Base-by-base conservation (phyloP, 2,329 filamentous ascomycete species). In the Lachnellula hyalina region DNA sequence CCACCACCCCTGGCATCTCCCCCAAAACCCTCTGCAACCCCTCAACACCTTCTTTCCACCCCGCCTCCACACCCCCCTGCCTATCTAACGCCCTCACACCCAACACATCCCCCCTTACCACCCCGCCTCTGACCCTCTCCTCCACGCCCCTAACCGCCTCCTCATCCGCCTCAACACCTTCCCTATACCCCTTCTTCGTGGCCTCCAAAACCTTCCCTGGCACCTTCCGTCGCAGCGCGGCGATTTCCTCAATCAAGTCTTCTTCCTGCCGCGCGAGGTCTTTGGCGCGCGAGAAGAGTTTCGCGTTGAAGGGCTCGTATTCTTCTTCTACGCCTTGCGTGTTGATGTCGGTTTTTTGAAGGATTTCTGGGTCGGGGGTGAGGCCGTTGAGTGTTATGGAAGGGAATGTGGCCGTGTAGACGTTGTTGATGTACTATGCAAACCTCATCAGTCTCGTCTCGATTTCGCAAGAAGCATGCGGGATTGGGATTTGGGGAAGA, bases 361-460 rank as follows among this genome's bases (percentile, higher is more conserved):
- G 68, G 65, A 76, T 73, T 47, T 68, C 60, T 5, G 68, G 65
- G 14, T 71, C 58, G 44, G 76, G 63, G 53, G 75, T 67, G 69
- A 60, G 72, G 53, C 84, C 84, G 72, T 86, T 86, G 66, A 86
- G 84, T 57, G 75, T 75, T 53, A 86, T 76, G 72, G 84, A 85
- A 9, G 79, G 77, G 2, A 77, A 71, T 28, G 82, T 81, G 58
- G 82, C 75, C 52, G 73, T 73, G 70, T 85, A 86, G 12, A 83
- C 84, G 48, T 76, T 75, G 58, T 73, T 71, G 65, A 87, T 84
- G 73, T 85, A 86, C 82, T 85, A 8, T n/a, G 9, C 8, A 17
- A 17, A 25, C 7, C 4, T 6, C 23, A 25, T 25, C 6, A 25
- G 40, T 9, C 19, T 42, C n/a, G n/a, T 42, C 14, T 42, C 14